These are phyloP conservation scores for Lentinula novae-zelandiae DNA, from an alignment of 1,284 basidiomycete species.

Conservation along the genomic window DNA sequence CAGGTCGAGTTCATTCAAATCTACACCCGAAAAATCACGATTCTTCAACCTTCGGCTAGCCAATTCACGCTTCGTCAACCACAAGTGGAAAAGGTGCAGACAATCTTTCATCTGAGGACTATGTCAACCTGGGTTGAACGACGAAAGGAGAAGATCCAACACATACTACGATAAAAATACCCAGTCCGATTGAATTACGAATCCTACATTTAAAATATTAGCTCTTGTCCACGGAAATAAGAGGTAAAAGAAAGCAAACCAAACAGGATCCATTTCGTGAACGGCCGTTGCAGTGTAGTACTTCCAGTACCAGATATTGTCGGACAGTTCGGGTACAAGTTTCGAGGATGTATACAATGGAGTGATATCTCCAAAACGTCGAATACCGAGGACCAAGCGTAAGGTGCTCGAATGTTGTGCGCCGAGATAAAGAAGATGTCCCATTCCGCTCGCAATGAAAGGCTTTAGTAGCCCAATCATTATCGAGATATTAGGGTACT, in stretches of 20 bases:
- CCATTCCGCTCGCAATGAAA: slow-evolving; percentile 14
- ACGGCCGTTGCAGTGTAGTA: slow-evolving; percentile 12
- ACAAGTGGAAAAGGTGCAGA: slow-evolving; percentile 14
- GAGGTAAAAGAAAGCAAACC: background rate
- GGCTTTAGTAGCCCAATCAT: slow-evolving; percentile 11
- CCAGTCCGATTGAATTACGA: slow-evolving; percentile 13
- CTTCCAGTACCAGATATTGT: slow-evolving; percentile 13
- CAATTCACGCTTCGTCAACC: slow-evolving; percentile 13
- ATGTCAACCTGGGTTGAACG: background rate
- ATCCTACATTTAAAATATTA: slow-evolving; percentile 7
- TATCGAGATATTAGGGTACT: slow-evolving; percentile 5
- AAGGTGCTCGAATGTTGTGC: slow-evolving; percentile 7
- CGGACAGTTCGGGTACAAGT: slow-evolving; percentile 9
- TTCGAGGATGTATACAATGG: slow-evolving; percentile 5
- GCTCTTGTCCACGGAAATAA: background rate
- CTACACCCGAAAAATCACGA: slow-evolving; percentile 12
- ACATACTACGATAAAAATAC: slow-evolving; percentile 12
- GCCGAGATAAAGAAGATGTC: slow-evolving; percentile 10
- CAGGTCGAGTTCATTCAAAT: slow-evolving; percentile 11
- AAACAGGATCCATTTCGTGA: slow-evolving; percentile 14
- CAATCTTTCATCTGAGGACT: slow-evolving; percentile 9
- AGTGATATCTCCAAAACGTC: background rate
- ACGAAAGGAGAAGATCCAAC: background rate
- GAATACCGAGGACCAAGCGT: slow-evolving; percentile 9
- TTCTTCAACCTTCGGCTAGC: slow-evolving; percentile 14